Base-by-base conservation (phyloP, 768 basidiomycete species). In the Jaapia argillacea region DNA sequence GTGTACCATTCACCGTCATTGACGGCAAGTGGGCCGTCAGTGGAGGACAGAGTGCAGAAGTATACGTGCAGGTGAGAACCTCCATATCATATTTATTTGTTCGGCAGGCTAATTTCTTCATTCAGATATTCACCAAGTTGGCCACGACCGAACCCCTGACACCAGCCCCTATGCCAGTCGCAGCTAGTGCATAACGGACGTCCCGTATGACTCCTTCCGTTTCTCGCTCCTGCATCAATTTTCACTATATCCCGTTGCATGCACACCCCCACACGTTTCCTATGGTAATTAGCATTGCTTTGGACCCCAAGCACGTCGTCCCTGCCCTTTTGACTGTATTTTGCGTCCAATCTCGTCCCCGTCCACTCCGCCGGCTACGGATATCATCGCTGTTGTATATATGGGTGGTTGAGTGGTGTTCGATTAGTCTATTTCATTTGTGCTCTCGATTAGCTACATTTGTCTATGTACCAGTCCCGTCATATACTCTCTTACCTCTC, bases 1-100 rank as follows among this genome's bases (percentile, higher is more conserved):
- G 86, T 28, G 84, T 90, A 3, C 87, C 87, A 5, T 76, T 86
- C 66, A 81, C 77, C 22, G 75, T 89, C 53, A 81, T 89, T 51
- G 78, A 87, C 56, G 73, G 76, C 10, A 81, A 79, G 55, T 89
- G 82, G 79, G 83, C 79, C 4, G 71, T 87, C 22, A 78, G 73
- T 40, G 85, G 85, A 6, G 79, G 79, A 6, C 85, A 87, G 59
- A 74, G 75, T 3, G 69, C 78, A 36, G 83, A 85, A 33, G 77
- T 79, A 2, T 87, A 76, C 54, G 63, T 79, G 24, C 76, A 81
- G 69, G 84, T 81, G 46, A 52, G 69, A 53, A 14, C 4, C 26
- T 26, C n/a, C n/a, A n/a, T 1, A 13, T 22, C 22, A 38, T 21
- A 27, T 39, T 14, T 28, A 38, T 25, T 24, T 40, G 4, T 28